Conservation (phyloP, 2,329 filamentous ascomycete species). For the Zalaria obscura region DNA sequence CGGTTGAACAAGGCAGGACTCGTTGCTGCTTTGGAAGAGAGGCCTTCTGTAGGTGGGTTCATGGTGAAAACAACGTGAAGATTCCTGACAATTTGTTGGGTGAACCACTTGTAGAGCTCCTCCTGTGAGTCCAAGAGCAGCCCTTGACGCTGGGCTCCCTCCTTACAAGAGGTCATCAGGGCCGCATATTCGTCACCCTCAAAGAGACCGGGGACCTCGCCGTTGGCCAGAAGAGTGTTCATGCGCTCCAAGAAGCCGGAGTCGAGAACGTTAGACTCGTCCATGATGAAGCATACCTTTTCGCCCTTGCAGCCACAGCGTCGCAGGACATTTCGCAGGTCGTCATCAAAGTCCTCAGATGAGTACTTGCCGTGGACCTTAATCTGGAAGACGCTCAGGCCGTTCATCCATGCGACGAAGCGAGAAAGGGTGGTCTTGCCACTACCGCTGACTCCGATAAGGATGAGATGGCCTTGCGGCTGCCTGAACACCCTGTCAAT, state of each 20-base stretch:
- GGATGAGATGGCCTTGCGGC: conserved; percentile 91
- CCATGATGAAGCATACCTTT: conserved; percentile 99
- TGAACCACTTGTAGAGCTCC: conserved; percentile 99
- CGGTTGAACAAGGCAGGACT: conserved; percentile 98
- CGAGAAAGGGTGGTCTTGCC: conserved; percentile 96
- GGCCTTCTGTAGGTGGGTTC: conserved; percentile 92
- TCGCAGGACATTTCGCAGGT: conserved; percentile 83
- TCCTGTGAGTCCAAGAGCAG: conserved; percentile 92
- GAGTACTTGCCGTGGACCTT: conserved; percentile 99
- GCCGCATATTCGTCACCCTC: conserved; percentile 97
- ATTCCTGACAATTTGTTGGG: conserved; percentile 97
- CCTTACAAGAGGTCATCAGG: conserved; percentile 98
- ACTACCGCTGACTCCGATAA: conserved; percentile 96
- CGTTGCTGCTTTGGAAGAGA: conserved; percentile 92
- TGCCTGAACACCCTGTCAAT: conserved; percentile 98
- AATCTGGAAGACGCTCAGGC: conserved; percentile 97
- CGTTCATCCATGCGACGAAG: conserved; percentile 99
- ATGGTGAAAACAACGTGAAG: conserved; percentile 98
- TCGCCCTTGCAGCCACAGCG: conserved; percentile 95
- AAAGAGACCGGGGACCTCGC: conserved; percentile 96
- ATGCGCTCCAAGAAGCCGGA: conserved; percentile 98
- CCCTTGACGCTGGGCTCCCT: conserved; percentile 91
- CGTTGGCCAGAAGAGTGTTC: conserved; percentile 97
- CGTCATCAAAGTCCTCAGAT: conserved; percentile 95
- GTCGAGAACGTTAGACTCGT: conserved; percentile 95